A percentile compares a stretch with the other conserved stretches of the same genome.
Evolutionary conservation across 768 basidiomycete species (phyloP).

Genomic region (Pleurotus platypus): DNA sequence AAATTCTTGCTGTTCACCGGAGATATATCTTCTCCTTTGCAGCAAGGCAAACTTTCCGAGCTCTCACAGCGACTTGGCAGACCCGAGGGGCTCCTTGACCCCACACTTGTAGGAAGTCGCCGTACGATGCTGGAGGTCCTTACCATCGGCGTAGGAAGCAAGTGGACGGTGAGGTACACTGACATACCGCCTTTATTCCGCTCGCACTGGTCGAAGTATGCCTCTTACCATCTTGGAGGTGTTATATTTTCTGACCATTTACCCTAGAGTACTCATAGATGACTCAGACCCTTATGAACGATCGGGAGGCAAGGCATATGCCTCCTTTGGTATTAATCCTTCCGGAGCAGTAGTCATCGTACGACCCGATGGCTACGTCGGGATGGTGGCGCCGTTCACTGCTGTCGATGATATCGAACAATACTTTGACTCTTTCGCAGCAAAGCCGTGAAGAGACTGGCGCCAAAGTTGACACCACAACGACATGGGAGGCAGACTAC

Average conservation of each 20-base stretch:
- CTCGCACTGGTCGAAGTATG: conserved; percentile 60
- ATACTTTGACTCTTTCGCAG: conserved; percentile 35
- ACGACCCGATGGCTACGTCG: conserved; percentile 67
- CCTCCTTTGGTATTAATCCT: conserved; percentile 46
- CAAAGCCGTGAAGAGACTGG: background rate
- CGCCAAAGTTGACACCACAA: background rate
- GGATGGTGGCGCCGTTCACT: conserved; percentile 47
- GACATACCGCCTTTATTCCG: conserved; percentile 44
- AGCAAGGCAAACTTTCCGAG: conserved; percentile 22
- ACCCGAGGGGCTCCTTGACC: conserved; percentile 23
- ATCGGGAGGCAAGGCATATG: conserved; percentile 53
- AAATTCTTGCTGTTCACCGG: conserved; percentile 55
- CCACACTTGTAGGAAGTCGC: conserved; percentile 24
- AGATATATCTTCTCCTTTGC: conserved; percentile 27
- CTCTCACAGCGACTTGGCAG: conserved; percentile 30
- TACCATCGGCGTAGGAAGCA: conserved; percentile 32
- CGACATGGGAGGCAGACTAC: background rate
- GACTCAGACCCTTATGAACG: conserved; percentile 41
- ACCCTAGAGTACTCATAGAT: conserved; percentile 54
- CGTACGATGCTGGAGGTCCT: conserved; percentile 40
- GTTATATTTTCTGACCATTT: background rate
- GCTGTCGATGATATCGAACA: conserved; percentile 32
- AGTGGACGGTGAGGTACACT: conserved; percentile 36
- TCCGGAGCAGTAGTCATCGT: conserved; percentile 51
- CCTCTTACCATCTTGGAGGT: background rate